Evolutionary conservation across 768 basidiomycete genomes (phyloP), one percentile per base, ranked within the genome.

Genomic region (Porphyrellus cyaneotinctus): DNA sequence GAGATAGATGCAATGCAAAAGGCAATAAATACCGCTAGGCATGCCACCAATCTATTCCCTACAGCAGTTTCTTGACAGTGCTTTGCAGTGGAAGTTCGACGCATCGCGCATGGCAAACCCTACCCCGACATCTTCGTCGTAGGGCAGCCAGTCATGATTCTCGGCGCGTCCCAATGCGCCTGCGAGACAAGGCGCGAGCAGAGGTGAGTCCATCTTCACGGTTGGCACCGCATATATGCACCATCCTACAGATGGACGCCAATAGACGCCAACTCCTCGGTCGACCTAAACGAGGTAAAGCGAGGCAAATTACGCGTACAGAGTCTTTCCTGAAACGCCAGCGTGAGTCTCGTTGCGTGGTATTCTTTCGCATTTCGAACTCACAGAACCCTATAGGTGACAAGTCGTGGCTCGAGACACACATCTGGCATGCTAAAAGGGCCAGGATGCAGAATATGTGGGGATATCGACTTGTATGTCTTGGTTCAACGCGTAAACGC

Each of bases 361-460:
- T 3, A 9, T 30, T 31, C 13, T 43, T 28, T 28, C 26, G 10
- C 7, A 15, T 30, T 8, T 39, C 15, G 11, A 24, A 28, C 18
- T 45, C 17, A 42, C 17, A 38, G 47, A 44, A 30, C 45, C 6
- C 33, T 24, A 37, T 44, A 97, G 95, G 76, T 28, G 79, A 89
- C 58, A 97, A 97, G 68, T 74, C 78, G 13, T 98, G 95, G 95
- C 81, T 99, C 0, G 92, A 95, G 65, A 95, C 94, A 6, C 97
- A 99, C 67, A 71, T 98, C 18, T 98, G 94, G 92, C 95, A 97
- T 62, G 90, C 94, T 1, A 98, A 97, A 70, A 82, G 97, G 7
- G 95, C 95, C 85, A 83, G 87, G 56, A 97, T 98, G 95, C 79
- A 85, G 59, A 85, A 84, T 57, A 77, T 90, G 69, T 98, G 94